These are phyloP conservation scores for Linanthus parryae DNA, from an alignment of 148 eudicot species.

Conservation along the genomic window DNA sequence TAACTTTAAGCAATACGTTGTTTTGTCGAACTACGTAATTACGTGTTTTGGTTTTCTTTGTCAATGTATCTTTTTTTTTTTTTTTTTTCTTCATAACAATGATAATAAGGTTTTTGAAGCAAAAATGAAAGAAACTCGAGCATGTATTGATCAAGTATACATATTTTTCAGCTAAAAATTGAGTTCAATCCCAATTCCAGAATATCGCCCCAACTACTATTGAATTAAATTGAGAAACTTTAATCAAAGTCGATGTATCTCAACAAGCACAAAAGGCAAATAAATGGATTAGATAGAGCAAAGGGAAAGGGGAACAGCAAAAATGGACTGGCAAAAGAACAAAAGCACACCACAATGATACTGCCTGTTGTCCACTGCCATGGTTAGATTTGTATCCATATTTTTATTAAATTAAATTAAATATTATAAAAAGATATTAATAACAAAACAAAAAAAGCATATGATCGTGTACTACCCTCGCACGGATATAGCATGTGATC, in stretches of 20 bases:
- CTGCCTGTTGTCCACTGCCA: constrained; percentile 1
- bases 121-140: too few relatives aligned
- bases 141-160: background rate
- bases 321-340: constrained; percentile 11
- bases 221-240: too few relatives aligned
- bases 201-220: background rate
- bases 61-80: too few relatives aligned
- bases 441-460: background rate
- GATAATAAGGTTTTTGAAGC: too few relatives aligned
- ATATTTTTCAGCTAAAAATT: background rate
- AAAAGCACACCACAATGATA: background rate
- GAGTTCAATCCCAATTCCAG: background rate
- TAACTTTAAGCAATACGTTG: too few relatives aligned
- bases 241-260: background rate
- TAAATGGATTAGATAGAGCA: background rate
- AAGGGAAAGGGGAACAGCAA: constrained; percentile 3
- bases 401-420: background rate
- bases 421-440: background rate
- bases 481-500: too few relatives aligned
- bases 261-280: background rate
- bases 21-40: too few relatives aligned
- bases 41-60: too few relatives aligned
- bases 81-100: too few relatives aligned
- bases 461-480: too few relatives aligned
- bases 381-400: constrained; percentile 1